A percentile compares a stretch with the other conserved stretches of the same genome.
These are phyloP conservation scores for Epichloe sylvatica DNA, from an alignment of 2,329 filamentous ascomycete species.

Conservation along the genomic window DNA sequence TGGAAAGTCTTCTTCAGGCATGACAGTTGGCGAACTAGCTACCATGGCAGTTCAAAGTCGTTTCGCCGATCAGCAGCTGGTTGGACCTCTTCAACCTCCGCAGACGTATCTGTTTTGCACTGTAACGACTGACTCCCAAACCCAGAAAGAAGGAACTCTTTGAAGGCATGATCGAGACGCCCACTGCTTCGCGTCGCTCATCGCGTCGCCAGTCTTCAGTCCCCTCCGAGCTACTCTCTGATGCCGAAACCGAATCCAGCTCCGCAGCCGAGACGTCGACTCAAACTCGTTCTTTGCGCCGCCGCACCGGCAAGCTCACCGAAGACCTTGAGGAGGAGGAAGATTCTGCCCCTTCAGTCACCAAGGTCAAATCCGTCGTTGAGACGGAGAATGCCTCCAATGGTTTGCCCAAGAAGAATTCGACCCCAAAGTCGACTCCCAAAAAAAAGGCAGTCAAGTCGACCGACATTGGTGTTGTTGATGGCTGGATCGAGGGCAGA, in stretches of 20 bases:
- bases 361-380: conserved; percentile 20
- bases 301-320: conserved; percentile 35
- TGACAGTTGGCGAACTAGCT: not conserved
- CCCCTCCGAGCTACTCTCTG: conserved; percentile 26
- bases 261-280: conserved; percentile 29
- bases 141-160: conserved; percentile 47
- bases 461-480: conserved; percentile 19
- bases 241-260: conserved; percentile 36
- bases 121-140: conserved; percentile 1
- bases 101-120: not conserved
- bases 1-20: not conserved
- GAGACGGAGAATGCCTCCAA: conserved; percentile 11
- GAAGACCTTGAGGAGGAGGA: conserved; percentile 36
- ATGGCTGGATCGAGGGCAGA: conserved; percentile 45
- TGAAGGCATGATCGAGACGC: conserved; percentile 47
- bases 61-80: not conserved
- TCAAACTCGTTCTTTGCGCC: conserved; percentile 25
- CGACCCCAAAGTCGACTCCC: not conserved
- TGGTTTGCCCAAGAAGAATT: conserved; percentile 10
- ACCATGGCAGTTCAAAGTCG: not conserved
- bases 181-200: conserved; percentile 25
- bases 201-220: conserved; percentile 37
- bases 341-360: conserved; percentile 16
- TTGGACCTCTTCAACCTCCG: not conserved
- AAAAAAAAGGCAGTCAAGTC: conserved; percentile 7